A percentile compares a stretch with the other conserved stretches of the same genome.
These are phyloP conservation scores for Sarocladium strictum DNA, from an alignment of 2,329 filamentous ascomycete species.

Conservation along the genomic window DNA sequence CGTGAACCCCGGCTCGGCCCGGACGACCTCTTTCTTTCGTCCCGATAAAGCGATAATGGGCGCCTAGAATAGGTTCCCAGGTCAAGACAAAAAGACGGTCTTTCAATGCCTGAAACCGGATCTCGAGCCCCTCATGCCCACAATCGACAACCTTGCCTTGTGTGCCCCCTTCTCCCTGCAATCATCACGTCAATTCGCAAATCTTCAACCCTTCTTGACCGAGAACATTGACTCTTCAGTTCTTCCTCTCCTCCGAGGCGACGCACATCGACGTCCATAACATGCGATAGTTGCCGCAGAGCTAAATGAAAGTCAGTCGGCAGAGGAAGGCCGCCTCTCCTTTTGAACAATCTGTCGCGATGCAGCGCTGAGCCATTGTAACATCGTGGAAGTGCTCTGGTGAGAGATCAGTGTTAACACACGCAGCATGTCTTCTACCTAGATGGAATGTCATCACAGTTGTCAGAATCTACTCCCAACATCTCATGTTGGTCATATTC, in stretches of 20 bases:
- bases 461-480: conserved; percentile 16
- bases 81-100: no score
- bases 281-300: background rate
- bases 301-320: background rate
- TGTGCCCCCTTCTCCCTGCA: no score
- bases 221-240: background rate
- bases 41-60: no score
- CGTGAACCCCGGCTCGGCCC: no score
- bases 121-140: no score
- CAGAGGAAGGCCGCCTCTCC: background rate
- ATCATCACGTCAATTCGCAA: background rate
- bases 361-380: background rate
- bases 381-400: conserved; percentile 19
- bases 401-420: conserved; percentile 17
- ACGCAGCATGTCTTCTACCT: conserved; percentile 25
- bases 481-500: conserved; percentile 20
- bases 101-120: no score
- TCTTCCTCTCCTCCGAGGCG: background rate
- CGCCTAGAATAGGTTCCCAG: no score
- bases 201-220: background rate
- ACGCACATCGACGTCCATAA: background rate
- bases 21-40: no score
- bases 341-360: background rate
- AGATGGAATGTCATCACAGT: conserved; percentile 31
- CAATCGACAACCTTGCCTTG: no score